Percentiles rank a stretch among this genome's conserved stretches.
Conservation (phyloP, 306 rosid genomes). For the Mimosa pudica region DNA sequence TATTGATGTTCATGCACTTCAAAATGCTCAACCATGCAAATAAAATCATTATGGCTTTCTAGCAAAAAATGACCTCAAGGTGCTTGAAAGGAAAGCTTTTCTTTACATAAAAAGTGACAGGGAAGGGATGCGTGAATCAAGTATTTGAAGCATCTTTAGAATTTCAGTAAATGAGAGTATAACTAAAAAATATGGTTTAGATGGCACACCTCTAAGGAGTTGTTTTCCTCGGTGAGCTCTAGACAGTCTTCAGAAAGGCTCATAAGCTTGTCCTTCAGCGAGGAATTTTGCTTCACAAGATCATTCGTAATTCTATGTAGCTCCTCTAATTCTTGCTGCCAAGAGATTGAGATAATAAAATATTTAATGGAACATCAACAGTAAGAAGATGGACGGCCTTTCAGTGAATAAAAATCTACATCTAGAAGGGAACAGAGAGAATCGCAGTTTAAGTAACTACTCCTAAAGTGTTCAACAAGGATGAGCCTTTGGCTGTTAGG, state of each 20-base stretch:
- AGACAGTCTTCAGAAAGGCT: slow-evolving; percentile 39
- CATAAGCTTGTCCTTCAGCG: slow-evolving; percentile 28
- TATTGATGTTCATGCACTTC: background rate
- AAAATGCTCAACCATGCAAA: background rate
- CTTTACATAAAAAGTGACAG: background rate
- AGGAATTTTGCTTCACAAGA: slow-evolving; percentile 22
- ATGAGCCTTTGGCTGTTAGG: slow-evolving; percentile 5
- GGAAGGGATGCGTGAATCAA: background rate
- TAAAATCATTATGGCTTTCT: background rate
- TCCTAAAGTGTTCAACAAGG: background rate
- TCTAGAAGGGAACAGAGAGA: slow-evolving; percentile 26
- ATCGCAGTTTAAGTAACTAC: slow-evolving; percentile 17
- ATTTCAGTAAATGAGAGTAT: background rate
- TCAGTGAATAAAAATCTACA: background rate
- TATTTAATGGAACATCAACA: background rate
- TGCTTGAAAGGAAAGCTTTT: slow-evolving; percentile 6
- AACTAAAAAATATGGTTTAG: slow-evolving; percentile 20
- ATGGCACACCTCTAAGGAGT: slow-evolving; percentile 45
- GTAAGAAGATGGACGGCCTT: slow-evolving; percentile 3
- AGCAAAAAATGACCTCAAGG: slow-evolving; percentile 1
- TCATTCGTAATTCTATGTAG: background rate
- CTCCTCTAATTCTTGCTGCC: slow-evolving; percentile 44
- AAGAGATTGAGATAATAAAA: slow-evolving; percentile 13
- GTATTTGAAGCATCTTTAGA: slow-evolving; percentile 6
- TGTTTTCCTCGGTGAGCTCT: slow-evolving; percentile 34